Conservation (phyloP, 306 rosid species). For the Trifolium subterraneum region DNA sequence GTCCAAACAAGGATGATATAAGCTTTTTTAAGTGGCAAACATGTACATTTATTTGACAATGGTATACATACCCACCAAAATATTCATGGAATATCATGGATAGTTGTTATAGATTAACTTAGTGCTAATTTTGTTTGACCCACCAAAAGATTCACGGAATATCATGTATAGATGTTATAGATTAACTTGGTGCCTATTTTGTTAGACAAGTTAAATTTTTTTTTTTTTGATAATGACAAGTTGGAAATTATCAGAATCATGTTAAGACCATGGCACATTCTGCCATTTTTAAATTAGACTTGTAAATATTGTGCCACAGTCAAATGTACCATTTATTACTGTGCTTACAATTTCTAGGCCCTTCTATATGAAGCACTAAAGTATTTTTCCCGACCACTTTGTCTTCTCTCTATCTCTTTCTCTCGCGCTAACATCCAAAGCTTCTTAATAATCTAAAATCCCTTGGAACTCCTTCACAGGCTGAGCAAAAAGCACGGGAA, state of each 20-base stretch:
- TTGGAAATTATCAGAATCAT: neutral
- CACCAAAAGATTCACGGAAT: neutral
- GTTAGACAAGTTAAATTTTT: neutral
- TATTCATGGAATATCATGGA: constrained; percentile 1
- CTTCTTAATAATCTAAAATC: constrained; percentile 30
- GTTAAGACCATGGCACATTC: constrained; percentile 6
- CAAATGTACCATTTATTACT: neutral
- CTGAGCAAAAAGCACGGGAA: constrained; percentile 98
- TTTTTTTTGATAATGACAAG: too few species aligned
- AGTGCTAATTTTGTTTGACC: constrained; percentile 11
- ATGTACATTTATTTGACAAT: neutral
- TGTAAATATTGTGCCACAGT: constrained; percentile 7
- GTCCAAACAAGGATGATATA: neutral
- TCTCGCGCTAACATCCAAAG: constrained; percentile 5
- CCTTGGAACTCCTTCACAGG: constrained; percentile 54
- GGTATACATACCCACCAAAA: constrained; percentile 16
- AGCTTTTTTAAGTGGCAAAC: neutral
- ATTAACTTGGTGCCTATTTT: constrained; percentile 1
- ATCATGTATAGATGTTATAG: neutral
- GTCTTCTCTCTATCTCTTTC: neutral
- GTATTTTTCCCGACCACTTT: constrained; percentile 7
- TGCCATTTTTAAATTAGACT: constrained; percentile 8
- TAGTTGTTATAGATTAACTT: neutral
- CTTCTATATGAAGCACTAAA: neutral
- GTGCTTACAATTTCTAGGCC: constrained; percentile 1